Evolutionary conservation across 257 asterid species (phyloP).

Genomic region (Solanum pinnatisectum): DNA sequence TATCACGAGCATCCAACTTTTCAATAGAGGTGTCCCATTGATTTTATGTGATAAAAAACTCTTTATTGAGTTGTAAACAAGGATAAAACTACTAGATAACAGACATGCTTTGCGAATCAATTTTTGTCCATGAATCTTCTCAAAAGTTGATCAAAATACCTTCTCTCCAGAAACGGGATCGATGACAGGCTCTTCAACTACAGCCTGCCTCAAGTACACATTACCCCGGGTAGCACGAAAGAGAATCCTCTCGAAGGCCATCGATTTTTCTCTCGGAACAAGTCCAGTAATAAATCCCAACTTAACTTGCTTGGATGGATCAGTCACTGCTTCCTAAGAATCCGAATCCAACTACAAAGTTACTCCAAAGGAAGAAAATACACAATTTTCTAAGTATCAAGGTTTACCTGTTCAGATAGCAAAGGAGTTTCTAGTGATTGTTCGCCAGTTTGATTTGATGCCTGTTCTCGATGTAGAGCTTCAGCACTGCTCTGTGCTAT

Average conservation of each 20-base stretch:
- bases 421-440: conserved; percentile 90
- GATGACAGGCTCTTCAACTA: conserved; percentile 63
- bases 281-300: conserved; percentile 86
- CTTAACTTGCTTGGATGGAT: conserved; percentile 92
- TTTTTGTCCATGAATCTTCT: not conserved
- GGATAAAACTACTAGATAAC: not conserved
- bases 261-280: conserved; percentile 79
- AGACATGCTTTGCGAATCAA: not conserved
- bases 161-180: conserved; percentile 96
- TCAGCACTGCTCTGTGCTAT: conserved; percentile 75
- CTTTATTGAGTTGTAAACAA: not conserved
- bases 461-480: conserved; percentile 60
- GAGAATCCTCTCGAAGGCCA: conserved; percentile 95
- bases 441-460: conserved; percentile 66
- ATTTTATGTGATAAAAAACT: not conserved
- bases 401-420: conserved; percentile 56
- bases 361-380: not conserved
- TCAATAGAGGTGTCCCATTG: not conserved
- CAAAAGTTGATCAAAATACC: conserved; percentile 30
- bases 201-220: conserved; percentile 73
- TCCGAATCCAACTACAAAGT: conserved; percentile 2
- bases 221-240: conserved; percentile 99
- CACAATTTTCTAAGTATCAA: not conserved
- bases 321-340: conserved; percentile 45
- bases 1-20: not conserved